Base-by-base conservation (phyloP, 208 protist genomes). In the Trypanosoma avium region DNA sequence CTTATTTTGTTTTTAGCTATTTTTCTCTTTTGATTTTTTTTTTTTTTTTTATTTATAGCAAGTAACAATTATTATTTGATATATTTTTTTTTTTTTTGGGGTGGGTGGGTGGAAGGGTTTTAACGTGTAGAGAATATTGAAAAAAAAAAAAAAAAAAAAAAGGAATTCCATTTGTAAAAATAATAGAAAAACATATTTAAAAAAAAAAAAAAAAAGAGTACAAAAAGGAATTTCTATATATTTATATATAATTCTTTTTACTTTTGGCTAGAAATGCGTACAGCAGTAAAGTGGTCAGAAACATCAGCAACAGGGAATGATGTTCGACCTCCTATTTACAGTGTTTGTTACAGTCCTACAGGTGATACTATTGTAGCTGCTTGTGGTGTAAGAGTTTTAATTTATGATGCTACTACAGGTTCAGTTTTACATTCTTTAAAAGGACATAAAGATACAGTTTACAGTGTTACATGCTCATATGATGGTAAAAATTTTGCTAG, bases 401-500 rank as follows among this genome's bases (percentile, higher is more conserved):
- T 99, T 7, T 98, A 98, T 75, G 92, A 96, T 27, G 82, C 92
- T 12, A 79, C 79, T 3, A 90, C 82, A 5, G 96, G 97, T 33
- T 81, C 95, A 15, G 68, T 98, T n/a, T 24, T 97, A 4, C 86
- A 98, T 57, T 92, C 90, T 3, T 80, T 98, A 27, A 98, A 97
- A 70, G 96, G 94, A 4, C 97, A 99, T 61, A 90, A 94, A 57
- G 90, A 97, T 76, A 97, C 82, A 2, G 93, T 98, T 13, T 94
- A 97, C 77, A 83, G 77, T 70, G 86, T 97, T 4, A 79, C 82
- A 42, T 98, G 94, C 73, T 73, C 81, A 4, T 53, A 52, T 32
- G 93, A 98, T 58, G 97, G 97, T 27, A 97, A 97, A 70, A 61
- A 42, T 24, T 98, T 99, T 75, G 94, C 93, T n/a, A 97, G 87